These are phyloP conservation scores for Ophiostoma piceae DNA, from an alignment of 2,329 filamentous ascomycete species.

Conservation along the genomic window DNA sequence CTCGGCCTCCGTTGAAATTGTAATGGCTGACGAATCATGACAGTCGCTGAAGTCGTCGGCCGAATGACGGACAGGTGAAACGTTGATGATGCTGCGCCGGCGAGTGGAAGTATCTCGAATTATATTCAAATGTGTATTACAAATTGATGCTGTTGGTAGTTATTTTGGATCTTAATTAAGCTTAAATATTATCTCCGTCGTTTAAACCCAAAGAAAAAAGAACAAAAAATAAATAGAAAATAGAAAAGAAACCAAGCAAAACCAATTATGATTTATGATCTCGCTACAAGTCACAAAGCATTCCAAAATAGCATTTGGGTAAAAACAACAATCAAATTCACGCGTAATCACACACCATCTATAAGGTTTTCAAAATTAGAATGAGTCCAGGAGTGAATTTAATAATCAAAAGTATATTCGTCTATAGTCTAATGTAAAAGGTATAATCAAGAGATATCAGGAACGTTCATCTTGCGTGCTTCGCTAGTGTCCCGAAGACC, in stretches of 20 bases:
- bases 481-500: constrained; percentile 22
- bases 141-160: neutral
- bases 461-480: constrained; percentile 23
- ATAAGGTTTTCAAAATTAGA: too few species aligned
- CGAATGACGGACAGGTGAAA: constrained; percentile 8
- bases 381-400: too few species aligned
- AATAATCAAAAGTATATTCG: neutral
- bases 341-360: too few species aligned
- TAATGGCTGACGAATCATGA: neutral
- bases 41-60: neutral
- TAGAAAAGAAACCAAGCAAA: too few species aligned
- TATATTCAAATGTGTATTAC: neutral
- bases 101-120: neutral
- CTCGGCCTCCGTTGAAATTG: neutral
- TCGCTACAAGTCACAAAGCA: too few species aligned
- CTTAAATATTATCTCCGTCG: neutral
- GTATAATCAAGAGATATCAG: constrained; percentile 12
- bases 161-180: neutral
- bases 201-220: neutral
- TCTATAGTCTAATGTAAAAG: neutral
- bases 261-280: too few species aligned
- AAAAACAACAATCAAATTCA: too few species aligned
- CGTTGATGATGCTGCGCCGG: neutral
- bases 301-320: too few species aligned
- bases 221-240: neutral